A percentile compares a stretch with the other conserved stretches of the same genome.
These are phyloP conservation scores for Malassezia brasiliensis DNA, from an alignment of 1,284 basidiomycete species.

Conservation along the genomic window DNA sequence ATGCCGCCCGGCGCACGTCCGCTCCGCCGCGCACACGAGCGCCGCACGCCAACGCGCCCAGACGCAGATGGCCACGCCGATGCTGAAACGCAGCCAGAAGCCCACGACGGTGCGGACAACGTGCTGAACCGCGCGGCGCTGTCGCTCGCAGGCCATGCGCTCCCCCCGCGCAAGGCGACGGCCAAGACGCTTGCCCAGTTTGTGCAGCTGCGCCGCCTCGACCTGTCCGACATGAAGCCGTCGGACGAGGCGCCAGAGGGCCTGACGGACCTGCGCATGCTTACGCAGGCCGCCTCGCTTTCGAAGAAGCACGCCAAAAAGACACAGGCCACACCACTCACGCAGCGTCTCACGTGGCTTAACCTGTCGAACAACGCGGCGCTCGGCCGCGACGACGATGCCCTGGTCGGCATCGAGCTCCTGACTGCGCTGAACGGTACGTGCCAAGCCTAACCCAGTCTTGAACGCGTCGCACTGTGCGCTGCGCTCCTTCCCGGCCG, in stretches of 20 bases:
- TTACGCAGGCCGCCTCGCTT: constrained; percentile 25
- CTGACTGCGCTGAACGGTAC: constrained; percentile 7
- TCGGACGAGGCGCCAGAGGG: constrained; percentile 26
- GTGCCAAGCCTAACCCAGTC: constrained; percentile 12
- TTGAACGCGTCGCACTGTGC: constrained; percentile 32
- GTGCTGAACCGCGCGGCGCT: constrained; percentile 23
- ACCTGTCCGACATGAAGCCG: constrained; percentile 29
- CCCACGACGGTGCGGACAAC: not conserved
- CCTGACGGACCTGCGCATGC: constrained; percentile 24
- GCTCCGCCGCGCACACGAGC: too few species aligned
- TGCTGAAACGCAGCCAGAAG: too few species aligned
- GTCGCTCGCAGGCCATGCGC: constrained; percentile 26
- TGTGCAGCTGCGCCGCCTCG: constrained; percentile 28
- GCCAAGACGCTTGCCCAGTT: constrained; percentile 35
- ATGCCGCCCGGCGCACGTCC: too few species aligned
- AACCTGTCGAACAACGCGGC: constrained; percentile 18
- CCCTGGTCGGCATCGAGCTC: constrained; percentile 7
- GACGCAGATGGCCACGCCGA: too few species aligned
- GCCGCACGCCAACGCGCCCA: too few species aligned
- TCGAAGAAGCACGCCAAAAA: constrained; percentile 20
- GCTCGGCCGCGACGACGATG: constrained; percentile 11
- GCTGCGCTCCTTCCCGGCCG: constrained; percentile 19
- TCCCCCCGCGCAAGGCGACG: constrained; percentile 26
- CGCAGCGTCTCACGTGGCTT: constrained; percentile 20
- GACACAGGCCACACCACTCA: constrained; percentile 5